A percentile compares a stretch with the other conserved stretches of the same genome.
phyloP scores from a whole-genome alignment of 2,329 filamentous ascomycete genomes.

The Blumeria graminis region DNA sequence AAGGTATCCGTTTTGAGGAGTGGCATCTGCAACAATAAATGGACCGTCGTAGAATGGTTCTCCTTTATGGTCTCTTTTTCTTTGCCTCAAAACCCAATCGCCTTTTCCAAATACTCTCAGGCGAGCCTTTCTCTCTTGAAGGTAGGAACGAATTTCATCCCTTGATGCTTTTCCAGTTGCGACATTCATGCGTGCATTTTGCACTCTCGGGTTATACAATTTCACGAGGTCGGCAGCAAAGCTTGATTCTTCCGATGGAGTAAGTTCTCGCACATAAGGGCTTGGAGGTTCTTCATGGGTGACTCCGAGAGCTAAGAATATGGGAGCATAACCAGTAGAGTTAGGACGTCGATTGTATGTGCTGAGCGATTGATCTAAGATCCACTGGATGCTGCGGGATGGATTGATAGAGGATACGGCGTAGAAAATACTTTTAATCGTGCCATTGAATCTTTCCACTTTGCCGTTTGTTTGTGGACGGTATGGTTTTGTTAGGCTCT shows the following conservation, averaged over 20 bases:
- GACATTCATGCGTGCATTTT: not conserved
- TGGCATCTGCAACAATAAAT: not conserved
- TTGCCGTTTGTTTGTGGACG: not conserved
- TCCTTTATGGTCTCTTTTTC: not conserved
- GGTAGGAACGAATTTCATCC: not conserved
- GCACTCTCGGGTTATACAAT: not conserved
- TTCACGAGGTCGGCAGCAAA: not conserved
- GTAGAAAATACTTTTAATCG: constrained; percentile 1
- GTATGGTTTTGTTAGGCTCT: not conserved
- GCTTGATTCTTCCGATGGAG: not conserved
- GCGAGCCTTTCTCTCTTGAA: not conserved
- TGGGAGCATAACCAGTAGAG: not conserved
- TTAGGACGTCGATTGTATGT: not conserved
- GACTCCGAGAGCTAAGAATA: not conserved
- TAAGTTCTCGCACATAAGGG: not conserved
- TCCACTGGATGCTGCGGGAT: not conserved
- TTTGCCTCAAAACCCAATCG: not conserved
- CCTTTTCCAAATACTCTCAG: constrained; percentile 1
- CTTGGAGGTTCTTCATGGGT: not conserved
- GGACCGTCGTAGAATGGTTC: not conserved
- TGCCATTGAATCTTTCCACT: constrained; percentile 1
- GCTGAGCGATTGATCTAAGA: not conserved
- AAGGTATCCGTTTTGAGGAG: not conserved
- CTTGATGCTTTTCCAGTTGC: not conserved
- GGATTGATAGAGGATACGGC: not conserved